Base-by-base conservation (phyloP, 2,329 filamentous ascomycete species). In the Pleoardoris graminearum region DNA sequence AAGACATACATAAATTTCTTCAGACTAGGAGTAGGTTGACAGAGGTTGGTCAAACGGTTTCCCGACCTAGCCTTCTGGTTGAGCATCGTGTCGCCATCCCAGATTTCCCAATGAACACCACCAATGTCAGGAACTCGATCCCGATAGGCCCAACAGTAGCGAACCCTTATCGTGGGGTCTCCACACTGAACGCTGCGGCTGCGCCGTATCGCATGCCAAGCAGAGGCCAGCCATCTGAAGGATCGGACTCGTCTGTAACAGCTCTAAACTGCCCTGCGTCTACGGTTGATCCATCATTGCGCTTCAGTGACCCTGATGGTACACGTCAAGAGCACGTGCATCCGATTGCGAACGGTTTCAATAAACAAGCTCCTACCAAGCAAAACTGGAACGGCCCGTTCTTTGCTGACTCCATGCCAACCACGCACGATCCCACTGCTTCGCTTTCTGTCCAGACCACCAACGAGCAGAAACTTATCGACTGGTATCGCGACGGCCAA, bases 401-500 rank as follows among this genome's bases (percentile, higher is more conserved):
- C 60, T 75, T 75, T 53, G 59, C 62, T 3, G 66, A 66, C 21
- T 60, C 60, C 2, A 64, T 62, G 39, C 69, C 70, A 7, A 70
- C 65, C 7, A 53, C 62, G 1, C 52, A 61, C 33, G 61, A 68
- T 23, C 67, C 63, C 14, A 67, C 60, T n/a, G 57, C 59, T 2
- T 59, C 57, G 10, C 58, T 67, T 5, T 55, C 64, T 5, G 39
- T 60, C 17, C 62, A 54, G 10, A 58, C 63, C 27, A 58, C 55
- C n/a, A 63, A 69, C 16, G 69, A 73, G 21, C 64, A 74, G 23
- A 69, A 73, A 47, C 62, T 79, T 6, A 48, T 57, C n/a, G 66
- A 71, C n/a, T 79, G 76, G 76, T 78, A 71, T 56, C 68, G 58
- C 14, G 62, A 70, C 51, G 65, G 67, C 10, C 60, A 67, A 27